Evolutionary conservation across 257 asterid species (phyloP).

Genomic region (Solanum neorickii): DNA sequence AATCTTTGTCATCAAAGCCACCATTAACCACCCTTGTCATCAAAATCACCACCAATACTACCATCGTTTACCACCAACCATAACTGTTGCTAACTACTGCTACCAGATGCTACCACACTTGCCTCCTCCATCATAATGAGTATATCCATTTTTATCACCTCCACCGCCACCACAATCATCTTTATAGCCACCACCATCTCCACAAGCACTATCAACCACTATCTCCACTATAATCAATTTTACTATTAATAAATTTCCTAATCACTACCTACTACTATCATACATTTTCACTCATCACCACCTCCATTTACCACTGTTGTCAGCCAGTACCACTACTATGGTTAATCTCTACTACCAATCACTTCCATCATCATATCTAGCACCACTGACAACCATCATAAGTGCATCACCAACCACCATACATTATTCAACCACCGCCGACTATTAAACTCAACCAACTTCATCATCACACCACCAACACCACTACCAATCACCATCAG

Average conservation of each 20-base stretch:
- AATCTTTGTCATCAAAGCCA: too few species aligned
- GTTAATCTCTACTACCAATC: not conserved
- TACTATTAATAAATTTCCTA: not conserved
- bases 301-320: not conserved
- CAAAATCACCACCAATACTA: too few species aligned
- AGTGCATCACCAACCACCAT: not conserved
- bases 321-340: too few species aligned
- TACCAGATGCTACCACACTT: not conserved
- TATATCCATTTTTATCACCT: too few species aligned
- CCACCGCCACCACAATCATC: too few species aligned
- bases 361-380: not conserved
- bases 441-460: not conserved
- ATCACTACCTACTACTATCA: not conserved
- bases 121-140: not conserved
- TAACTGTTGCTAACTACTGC: not conserved
- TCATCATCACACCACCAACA: not conserved
- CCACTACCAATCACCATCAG: not conserved
- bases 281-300: not conserved
- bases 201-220: not conserved
- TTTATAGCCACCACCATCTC: too few species aligned
- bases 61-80: too few species aligned
- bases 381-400: not conserved
- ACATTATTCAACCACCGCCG: not conserved
- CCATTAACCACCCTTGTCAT: not conserved
- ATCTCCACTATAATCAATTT: not conserved